phyloP scores from a whole-genome alignment of 1,139 yeast species.

The Yamadazyma aaseri region DNA sequence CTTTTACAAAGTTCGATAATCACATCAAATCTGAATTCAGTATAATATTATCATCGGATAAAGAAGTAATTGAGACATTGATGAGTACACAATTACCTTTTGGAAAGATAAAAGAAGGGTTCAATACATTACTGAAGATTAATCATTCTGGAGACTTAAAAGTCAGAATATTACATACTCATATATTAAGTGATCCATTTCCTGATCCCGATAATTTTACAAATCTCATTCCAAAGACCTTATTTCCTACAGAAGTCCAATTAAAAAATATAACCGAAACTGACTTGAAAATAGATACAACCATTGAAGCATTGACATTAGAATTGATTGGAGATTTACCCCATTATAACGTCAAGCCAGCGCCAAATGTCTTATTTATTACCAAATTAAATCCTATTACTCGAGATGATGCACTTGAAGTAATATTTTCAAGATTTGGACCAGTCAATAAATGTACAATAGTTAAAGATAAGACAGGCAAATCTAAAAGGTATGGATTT shows the following conservation, averaged over 20 bases:
- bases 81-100: slow-evolving; percentile 27
- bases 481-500: slow-evolving; percentile 60
- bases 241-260: slow-evolving; percentile 14
- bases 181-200: slow-evolving; percentile 56
- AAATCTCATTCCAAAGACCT: slow-evolving; percentile 4
- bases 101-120: slow-evolving; percentile 56
- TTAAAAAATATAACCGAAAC: slow-evolving; percentile 8
- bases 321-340: slow-evolving; percentile 69
- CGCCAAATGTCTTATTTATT: slow-evolving; percentile 59
- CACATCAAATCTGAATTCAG: slow-evolving; percentile 28
- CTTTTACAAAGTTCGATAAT: slow-evolving; percentile 25
- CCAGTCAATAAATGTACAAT: slow-evolving; percentile 49
- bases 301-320: slow-evolving; percentile 48
- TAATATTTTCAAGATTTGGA: slow-evolving; percentile 63
- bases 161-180: slow-evolving; percentile 40
- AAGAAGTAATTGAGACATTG: slow-evolving; percentile 13
- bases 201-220: slow-evolving; percentile 23
- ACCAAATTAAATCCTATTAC: slow-evolving; percentile 66
- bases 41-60: slow-evolving; percentile 19
- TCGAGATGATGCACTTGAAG: slow-evolving; percentile 48
- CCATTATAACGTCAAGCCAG: slow-evolving; percentile 55
- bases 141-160: slow-evolving; percentile 46
- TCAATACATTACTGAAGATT: slow-evolving; percentile 43
- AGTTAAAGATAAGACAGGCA: slow-evolving; percentile 43
- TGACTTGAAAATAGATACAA: slow-evolving; percentile 10